These are phyloP conservation scores for Tuber melanosporum DNA, from an alignment of 495 filamentous ascomycete genomes.

Conservation along the genomic window DNA sequence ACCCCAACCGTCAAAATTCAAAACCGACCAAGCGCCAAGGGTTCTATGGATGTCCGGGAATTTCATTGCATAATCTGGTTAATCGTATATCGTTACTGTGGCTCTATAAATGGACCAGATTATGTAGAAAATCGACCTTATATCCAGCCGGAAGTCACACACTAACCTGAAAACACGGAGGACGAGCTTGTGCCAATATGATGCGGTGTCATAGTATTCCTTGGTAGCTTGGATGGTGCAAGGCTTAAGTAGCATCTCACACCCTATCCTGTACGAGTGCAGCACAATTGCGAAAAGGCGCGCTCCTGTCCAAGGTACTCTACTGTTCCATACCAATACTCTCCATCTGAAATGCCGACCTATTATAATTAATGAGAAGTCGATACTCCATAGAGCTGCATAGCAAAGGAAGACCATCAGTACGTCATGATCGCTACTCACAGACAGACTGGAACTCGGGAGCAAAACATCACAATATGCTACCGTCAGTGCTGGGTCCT, in stretches of 20 bases:
- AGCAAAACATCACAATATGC: neutral
- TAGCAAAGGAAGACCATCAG: neutral
- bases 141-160: neutral
- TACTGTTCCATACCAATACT: neutral
- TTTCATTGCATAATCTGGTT: neutral
- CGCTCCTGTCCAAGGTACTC: neutral
- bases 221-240: neutral
- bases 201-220: neutral
- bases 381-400: neutral
- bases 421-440: neutral
- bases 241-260: neutral
- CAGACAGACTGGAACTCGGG: neutral
- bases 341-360: neutral
- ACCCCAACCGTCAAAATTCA: neutral
- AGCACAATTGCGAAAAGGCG: too few relatives aligned
- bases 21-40: neutral
- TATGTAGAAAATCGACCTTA: neutral
- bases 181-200: neutral
- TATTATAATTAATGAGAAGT: neutral
- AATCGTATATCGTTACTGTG: neutral
- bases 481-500: too few relatives aligned
- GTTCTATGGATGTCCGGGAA: neutral
- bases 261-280: neutral
- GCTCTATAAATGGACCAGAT: neutral
- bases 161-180: neutral